Percentiles rank a stretch among this genome's conserved stretches.
Conservation (phyloP, 495 filamentous ascomycete species). For the Neurospora intermedia region DNA sequence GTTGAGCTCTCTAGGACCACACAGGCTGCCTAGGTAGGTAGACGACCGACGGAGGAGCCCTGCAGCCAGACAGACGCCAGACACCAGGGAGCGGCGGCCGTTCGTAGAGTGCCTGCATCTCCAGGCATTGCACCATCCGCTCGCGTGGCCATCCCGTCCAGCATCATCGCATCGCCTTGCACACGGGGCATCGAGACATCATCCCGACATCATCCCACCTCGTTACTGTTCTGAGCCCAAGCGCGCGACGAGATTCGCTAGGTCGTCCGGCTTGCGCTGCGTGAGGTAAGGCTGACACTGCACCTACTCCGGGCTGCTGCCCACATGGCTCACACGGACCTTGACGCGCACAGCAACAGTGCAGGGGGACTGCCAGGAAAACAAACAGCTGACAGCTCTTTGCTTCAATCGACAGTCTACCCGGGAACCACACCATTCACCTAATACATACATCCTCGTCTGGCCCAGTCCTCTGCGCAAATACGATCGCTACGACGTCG, state of each 20-base stretch:
- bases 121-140: background rate
- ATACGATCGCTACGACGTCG: slow-evolving; percentile 22
- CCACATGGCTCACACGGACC: background rate
- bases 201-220: slow-evolving; percentile 3
- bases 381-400: slow-evolving; percentile 10
- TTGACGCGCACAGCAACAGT: background rate
- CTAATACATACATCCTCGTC: background rate
- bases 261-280: slow-evolving; percentile 64
- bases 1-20: background rate
- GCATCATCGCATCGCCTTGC: slow-evolving; percentile 3
- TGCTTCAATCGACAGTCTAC: slow-evolving; percentile 33
- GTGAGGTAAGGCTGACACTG: slow-evolving; percentile 43
- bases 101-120: background rate
- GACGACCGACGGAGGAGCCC: background rate
- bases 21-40: background rate
- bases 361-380: slow-evolving; percentile 1
- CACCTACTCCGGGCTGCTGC: background rate
- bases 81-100: background rate
- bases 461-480: slow-evolving; percentile 23
- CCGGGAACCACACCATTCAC: slow-evolving; percentile 32
- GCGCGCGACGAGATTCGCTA: slow-evolving; percentile 36
- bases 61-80: background rate
- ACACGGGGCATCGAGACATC: slow-evolving; percentile 2
- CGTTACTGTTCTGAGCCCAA: slow-evolving; percentile 30
- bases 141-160: background rate